Percentiles rank a stretch among this genome's conserved stretches.
Evolutionary conservation across 257 asterid genomes (phyloP).

Genomic region (Plantago elongata): DNA sequence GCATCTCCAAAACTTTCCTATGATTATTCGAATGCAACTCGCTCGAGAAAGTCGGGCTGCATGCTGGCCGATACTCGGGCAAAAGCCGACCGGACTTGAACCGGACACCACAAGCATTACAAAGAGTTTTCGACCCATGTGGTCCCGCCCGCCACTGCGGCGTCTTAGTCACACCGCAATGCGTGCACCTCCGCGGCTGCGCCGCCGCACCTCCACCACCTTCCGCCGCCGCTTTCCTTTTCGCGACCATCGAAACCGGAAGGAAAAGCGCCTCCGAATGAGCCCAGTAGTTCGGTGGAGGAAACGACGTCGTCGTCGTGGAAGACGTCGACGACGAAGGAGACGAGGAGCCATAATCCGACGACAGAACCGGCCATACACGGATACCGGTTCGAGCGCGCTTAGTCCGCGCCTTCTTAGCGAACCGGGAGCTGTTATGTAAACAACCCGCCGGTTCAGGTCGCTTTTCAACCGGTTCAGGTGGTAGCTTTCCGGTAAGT

Average conservation of each 20-base stretch:
- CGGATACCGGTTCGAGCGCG: slow-evolving; percentile 51
- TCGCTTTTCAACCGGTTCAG: slow-evolving; percentile 20
- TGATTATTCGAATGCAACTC: slow-evolving; percentile 82
- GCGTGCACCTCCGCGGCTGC: slow-evolving; percentile 76
- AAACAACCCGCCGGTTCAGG: slow-evolving; percentile 15
- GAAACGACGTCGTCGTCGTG: slow-evolving; percentile 36
- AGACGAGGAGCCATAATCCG: slow-evolving; percentile 33
- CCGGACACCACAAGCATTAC: slow-evolving; percentile 94
- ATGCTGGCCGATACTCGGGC: slow-evolving; percentile 94
- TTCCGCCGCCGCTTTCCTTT: slow-evolving; percentile 12
- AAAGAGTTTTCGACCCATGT: slow-evolving; percentile 81
- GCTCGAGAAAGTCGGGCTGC: slow-evolving; percentile 80
- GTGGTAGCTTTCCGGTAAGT: slow-evolving; percentile 31
- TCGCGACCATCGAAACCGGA: slow-evolving; percentile 2
- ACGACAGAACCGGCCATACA: slow-evolving; percentile 61
- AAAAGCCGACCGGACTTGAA: slow-evolving; percentile 84
- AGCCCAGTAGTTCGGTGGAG: slow-evolving; percentile 23
- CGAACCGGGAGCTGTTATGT: slow-evolving; percentile 27
- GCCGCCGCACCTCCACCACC: slow-evolving; percentile 28
- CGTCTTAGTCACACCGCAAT: slow-evolving; percentile 88
- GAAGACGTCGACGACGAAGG: slow-evolving; percentile 47
- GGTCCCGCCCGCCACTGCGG: slow-evolving; percentile 99
- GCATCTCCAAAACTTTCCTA: slow-evolving; percentile 90
- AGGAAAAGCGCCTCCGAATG: slow-evolving; percentile 13
- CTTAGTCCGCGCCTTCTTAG: slow-evolving; percentile 71